Evolutionary conservation across 78 protist genomes (phyloP).

Genomic region (Dictyostelium citrinum): DNA sequence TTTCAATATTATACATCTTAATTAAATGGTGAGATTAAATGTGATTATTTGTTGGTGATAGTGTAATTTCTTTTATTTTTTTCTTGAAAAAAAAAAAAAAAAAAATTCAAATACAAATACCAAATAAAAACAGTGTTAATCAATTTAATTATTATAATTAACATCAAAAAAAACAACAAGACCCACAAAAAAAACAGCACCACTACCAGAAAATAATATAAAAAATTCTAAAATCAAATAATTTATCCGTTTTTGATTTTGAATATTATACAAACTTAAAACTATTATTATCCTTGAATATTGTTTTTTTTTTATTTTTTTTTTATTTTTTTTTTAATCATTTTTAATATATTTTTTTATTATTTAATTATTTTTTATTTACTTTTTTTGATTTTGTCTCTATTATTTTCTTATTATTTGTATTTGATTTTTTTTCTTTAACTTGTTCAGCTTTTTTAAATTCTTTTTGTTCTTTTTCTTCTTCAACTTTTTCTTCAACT

Average conservation of each 20-base stretch:
- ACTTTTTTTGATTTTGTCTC: neutral
- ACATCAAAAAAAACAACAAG: neutral
- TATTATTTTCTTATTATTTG: neutral
- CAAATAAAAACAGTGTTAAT: neutral
- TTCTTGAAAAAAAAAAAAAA: neutral
- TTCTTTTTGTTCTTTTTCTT: neutral
- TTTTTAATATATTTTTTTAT: neutral
- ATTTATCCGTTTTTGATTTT: neutral
- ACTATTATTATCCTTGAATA: neutral
- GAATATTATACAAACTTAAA: too few relatives aligned
- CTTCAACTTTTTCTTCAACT: neutral
- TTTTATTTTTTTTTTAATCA: neutral
- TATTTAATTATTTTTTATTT: neutral
- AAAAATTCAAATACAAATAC: neutral
- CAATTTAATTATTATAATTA: neutral
- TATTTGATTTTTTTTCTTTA: neutral
- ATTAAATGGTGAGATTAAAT: neutral
- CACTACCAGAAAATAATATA: neutral
- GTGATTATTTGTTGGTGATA: neutral
- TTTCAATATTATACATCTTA: neutral
- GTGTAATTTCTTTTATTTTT: neutral
- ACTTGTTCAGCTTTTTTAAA: neutral
- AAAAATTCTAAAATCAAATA: neutral
- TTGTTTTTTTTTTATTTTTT: neutral
- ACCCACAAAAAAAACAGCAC: neutral